Percentiles rank a stretch among this genome's conserved stretches.
Conservation (phyloP, 148 eudicot species). For the Camellia granthamiana region DNA sequence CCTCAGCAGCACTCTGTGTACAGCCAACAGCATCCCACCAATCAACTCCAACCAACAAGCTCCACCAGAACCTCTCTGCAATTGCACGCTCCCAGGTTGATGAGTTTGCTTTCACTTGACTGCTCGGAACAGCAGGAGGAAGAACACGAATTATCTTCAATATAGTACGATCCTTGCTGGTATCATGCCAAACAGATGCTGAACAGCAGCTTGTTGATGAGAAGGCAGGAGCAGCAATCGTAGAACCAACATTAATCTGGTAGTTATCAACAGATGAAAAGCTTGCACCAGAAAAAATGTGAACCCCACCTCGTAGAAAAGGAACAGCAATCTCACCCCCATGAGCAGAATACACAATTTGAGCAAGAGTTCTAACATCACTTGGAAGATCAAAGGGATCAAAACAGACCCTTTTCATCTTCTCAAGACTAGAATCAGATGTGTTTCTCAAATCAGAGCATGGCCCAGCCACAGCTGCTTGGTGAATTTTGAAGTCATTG, state of each 20-base stretch:
- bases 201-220: slow-evolving; percentile 99
- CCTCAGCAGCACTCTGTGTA: slow-evolving; percentile 99
- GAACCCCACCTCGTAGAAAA: slow-evolving; percentile 87
- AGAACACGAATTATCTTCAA: slow-evolving; percentile 90
- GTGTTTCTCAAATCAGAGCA: slow-evolving; percentile 33
- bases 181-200: slow-evolving; percentile 95
- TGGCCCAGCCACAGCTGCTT: slow-evolving; percentile 30
- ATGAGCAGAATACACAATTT: slow-evolving; percentile 89
- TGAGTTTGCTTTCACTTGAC: slow-evolving; percentile 72
- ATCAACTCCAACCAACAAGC: slow-evolving; percentile 97
- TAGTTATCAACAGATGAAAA: slow-evolving; percentile 83
- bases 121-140: slow-evolving; percentile 77
- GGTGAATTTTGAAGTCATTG: slow-evolving; percentile 57
- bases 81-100: slow-evolving; percentile 97
- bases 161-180: slow-evolving; percentile 67
- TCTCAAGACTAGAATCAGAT: slow-evolving; percentile 51
- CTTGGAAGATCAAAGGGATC: slow-evolving; percentile 98
- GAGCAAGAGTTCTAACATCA: slow-evolving; percentile 95
- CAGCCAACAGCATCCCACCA: slow-evolving; percentile 99
- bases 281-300: slow-evolving; percentile 80
- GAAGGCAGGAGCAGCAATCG: slow-evolving; percentile 97
- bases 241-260: slow-evolving; percentile 84
- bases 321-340: slow-evolving; percentile 98
- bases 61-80: slow-evolving; percentile 99
- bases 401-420: slow-evolving; percentile 67